Base-by-base conservation (phyloP, 306 rosid species). In the Dryas alaskensis region DNA sequence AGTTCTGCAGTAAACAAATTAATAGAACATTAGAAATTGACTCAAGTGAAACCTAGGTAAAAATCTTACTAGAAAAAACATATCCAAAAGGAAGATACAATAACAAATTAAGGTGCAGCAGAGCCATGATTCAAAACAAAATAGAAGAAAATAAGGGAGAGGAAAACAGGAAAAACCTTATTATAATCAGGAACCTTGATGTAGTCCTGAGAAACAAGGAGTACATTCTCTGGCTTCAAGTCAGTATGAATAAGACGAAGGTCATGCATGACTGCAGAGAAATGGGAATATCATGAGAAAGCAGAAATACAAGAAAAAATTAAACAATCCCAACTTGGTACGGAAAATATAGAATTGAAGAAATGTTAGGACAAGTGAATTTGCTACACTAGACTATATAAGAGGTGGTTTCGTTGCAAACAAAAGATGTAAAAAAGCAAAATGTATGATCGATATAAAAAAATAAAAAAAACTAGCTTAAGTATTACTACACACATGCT, bases 401-500 rank as follows among this genome's bases (percentile, higher is more conserved):
- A 7, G 27, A 25, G 31, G 37, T 16, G 1, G 25, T n/a, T 13
- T 49, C 27, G 48, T 27, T 49, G 48, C 73, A 27, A 51, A 73
- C 45, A 42, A 25, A 50, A 50, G 50, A 31, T 31, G 37, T 52
- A 77, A 49, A 70, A 47, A 67, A 14, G 48, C 71, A 73, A 72
- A 10, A 4, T 9, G 64, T 17, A 70, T 8, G 43, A 11, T 14
- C 43, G 31, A 69, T 12, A 8, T 31, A 59, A 72, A 70, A 65
- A 22, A 22, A 22, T 0, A 22, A 22, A 22, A 22, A 57, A 65
- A 48, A 72, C 82, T 80, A 55, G 93, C 85, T 91, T 70, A 78
- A 76, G 86, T 81, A 84, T 89, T 81, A 86, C 90, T 91, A 94
- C 99, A 94, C 99, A 94, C 99, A 94, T 94, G 99, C 99, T 75